Conservation (phyloP, 768 basidiomycete genomes). For the Rhizopogon salebrosus region DNA sequence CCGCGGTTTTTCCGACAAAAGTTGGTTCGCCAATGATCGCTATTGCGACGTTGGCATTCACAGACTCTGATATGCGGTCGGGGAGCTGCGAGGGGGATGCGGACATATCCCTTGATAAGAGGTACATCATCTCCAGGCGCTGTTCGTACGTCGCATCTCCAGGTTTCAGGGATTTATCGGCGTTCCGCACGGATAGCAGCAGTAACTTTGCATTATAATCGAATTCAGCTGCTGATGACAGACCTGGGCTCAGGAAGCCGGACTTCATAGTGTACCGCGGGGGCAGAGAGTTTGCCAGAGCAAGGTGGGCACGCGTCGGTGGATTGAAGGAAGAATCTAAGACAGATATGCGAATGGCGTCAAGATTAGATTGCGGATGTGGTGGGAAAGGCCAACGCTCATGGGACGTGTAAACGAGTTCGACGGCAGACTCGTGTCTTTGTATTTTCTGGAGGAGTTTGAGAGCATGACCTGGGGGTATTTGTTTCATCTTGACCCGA, state of each 20-base stretch:
- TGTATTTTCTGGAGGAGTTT: conserved; percentile 32
- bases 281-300: conserved; percentile 50
- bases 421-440: conserved; percentile 40
- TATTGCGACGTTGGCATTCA: conserved; percentile 55
- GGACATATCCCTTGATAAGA: conserved; percentile 49
- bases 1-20: conserved; percentile 75
- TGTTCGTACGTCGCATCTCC: conserved; percentile 74
- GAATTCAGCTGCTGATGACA: conserved; percentile 1
- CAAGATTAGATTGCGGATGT: conserved; percentile 3
- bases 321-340: conserved; percentile 94
- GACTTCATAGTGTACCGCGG: conserved; percentile 1
- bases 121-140: conserved; percentile 81
- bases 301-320: conserved; percentile 80
- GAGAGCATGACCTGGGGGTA: conserved; percentile 13
- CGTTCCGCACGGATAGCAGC: conserved; percentile 80
- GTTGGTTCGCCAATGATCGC: conserved; percentile 85
- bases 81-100: background rate
- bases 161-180: conserved; percentile 69
- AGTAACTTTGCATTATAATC: conserved; percentile 73
- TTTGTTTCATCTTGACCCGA: background rate
- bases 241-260: background rate
- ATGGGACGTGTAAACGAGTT: conserved; percentile 60
- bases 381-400: conserved; percentile 55
- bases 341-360: conserved; percentile 53
- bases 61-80: background rate